Evolutionary conservation across 1,284 basidiomycete genomes (phyloP), one percentile per base, ranked within the genome.

Genomic region (Malassezia obtusa): DNA sequence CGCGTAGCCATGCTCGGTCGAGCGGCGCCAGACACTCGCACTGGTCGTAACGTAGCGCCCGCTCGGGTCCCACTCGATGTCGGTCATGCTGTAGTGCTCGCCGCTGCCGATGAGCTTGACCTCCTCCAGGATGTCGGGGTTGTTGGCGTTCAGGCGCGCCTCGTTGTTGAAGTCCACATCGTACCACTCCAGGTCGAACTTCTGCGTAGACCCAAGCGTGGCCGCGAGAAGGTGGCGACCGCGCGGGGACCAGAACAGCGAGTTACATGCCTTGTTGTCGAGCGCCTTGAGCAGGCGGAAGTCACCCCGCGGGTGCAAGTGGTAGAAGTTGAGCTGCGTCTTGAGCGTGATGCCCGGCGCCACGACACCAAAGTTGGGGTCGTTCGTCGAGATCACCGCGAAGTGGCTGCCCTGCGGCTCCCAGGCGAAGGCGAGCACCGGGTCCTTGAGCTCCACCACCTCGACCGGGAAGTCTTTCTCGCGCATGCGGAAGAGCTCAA

Each of bases 381-480:
- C 94, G 75, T 80, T 89, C 63, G 85, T 89, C 6, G 90, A 90
- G 58, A 98, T 87, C 66, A 98, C 87, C 44, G 89, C 89, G 76
- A 98, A 99, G 52, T 92, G 86, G 71, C 87, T 86, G 61, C 94
- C 90, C 71, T 85, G 85, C 14, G 94, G 94, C 77, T 99, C 94
- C 94, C 94, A 98, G 44, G 90, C 90, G 75, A 99, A 98, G 65
- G 92, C 89, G 48, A 86, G 87, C 49, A 95, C 92, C 41, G 89
- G 84, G 74, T 98, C 92, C 81, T 96, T 98, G 60, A 94, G 81
- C 76, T 95, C 92, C 56, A 98, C 84, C 44, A 96, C 91, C 76
- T 99, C 92, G 41, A 99, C 91, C 1, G 94, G 94, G 76, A 84
- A 90, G 76, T 96, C 89, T 77, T 96, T 98, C 77, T 99, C 94